Base-by-base conservation (phyloP, 225 moss, liverwort and hornwort genomes). In the Polytrichum formosum region DNA sequence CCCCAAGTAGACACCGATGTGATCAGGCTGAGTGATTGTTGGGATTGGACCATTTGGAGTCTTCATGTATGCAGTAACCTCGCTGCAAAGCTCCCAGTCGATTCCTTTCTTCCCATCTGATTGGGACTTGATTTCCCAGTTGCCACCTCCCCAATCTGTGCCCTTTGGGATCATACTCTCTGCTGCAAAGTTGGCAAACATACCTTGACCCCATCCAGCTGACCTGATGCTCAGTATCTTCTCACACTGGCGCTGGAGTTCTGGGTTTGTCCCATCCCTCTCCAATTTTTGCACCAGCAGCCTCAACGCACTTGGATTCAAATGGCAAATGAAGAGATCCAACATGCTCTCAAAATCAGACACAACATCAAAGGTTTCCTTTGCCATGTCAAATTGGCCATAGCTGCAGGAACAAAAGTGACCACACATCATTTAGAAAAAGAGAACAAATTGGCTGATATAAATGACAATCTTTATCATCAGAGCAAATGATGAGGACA, bases 131-230 rank as follows among this genome's bases (percentile, higher is more conserved):
- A 99, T 84, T 85, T 99, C 91, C 98, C 98, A 99, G 66, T 99
- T 99, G 69, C 98, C 98, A 68, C 98, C 98, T 73, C 91, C 98
- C 98, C 98, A 99, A 76, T 99, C 98, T 46, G 82, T 73, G 76
- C 91, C 98, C 83, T 99, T 99, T 9, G 98, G 98, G 68, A 91
- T 92, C 98, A 99, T 99, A 63, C 92, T 99, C 77, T 99, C 98
- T 63, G 98, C 98, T 63, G 90, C 86, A 26, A 99, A 88, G 71
- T 94, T 99, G 59, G 91, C 88, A 72, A 91, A 98, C 64, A 92
- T 84, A 69, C 93, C 92, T 79, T 93, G 96, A 56, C 93, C 75
- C 94, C 94, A 92, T 63, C 94, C 94, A 53, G 85, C 91, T 55
- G 98, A 94, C 71, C 94, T 82, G 63, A 99, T 90, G 26, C 90